Evolutionary conservation across 495 filamentous ascomycete species (phyloP), one percentile per base, ranked within the genome.

Genomic region (Cercophora sp.): DNA sequence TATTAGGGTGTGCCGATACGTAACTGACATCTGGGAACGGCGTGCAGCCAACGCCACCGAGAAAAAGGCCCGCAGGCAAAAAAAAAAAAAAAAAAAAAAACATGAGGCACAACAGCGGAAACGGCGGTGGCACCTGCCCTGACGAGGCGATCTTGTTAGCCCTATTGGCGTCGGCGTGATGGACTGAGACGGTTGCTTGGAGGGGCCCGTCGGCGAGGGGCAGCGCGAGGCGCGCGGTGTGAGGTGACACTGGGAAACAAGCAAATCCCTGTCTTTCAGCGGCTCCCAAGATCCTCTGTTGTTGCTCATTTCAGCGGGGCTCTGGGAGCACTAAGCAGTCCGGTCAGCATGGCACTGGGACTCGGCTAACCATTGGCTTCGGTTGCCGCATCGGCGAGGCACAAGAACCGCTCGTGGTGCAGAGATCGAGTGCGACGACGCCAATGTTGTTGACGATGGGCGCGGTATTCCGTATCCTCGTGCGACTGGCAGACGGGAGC

Each of bases 251-350:
- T 35, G 34, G 41, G 15, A 18, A 13, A 20, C 8, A 26, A 32
- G 22, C 19, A 11, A 11, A 54, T 39, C 43, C 51, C 51, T 54
- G 51, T 48, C 43, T n/a, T 40, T 40, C 23, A 48, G 31, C 42
- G 10, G 41, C 27, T 45, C 19, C 27, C n/a, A 51, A 39, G 13
- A 11, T 39, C 35, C 48, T 51, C 41, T 43, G 5, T 23, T 15
- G 18, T 35, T 22, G 47, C 47, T 49, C 47, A 49, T 49, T 49
- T 49, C 47, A 34, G 47, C 29, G 20, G 32, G 32, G 18, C 32
- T 18, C 15, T 37, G 8, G n/a, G 22, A 39, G 36, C n/a, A 19
- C 36, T 39, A 20, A 19, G 36, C 36, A 15, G 16, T 39, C 36
- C 36, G 36, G 5, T 9, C 36, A 20, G 22, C 8, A 19, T 19